phyloP scores from a whole-genome alignment of 371 early-diverging fungal species.

The Furculomyces boomerangus region DNA sequence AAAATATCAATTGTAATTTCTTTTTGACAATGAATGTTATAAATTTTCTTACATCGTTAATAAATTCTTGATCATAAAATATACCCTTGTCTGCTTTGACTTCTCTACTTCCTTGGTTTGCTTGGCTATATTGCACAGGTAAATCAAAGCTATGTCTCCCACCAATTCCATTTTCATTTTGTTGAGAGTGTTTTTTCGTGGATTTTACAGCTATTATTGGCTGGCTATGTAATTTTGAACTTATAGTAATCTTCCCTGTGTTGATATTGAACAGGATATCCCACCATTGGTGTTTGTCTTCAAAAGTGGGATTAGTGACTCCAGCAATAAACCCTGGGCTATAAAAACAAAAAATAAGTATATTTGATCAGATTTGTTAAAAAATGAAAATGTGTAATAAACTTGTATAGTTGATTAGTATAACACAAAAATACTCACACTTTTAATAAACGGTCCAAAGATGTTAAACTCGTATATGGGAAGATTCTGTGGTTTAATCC shows the following conservation, averaged over 20 bases:
- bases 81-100: constrained; percentile 22
- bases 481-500: constrained; percentile 82
- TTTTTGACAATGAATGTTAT: background rate
- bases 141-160: background rate
- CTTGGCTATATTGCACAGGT: background rate
- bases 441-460: constrained; percentile 62
- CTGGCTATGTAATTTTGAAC: constrained; percentile 42
- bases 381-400: background rate
- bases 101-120: constrained; percentile 5
- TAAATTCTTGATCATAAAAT: constrained; percentile 20
- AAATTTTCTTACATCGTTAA: constrained; percentile 12
- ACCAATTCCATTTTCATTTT: no score
- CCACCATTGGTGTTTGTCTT: constrained; percentile 87
- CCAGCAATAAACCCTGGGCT: constrained; percentile 85
- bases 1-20: background rate
- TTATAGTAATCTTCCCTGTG: constrained; percentile 78
- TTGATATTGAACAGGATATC: constrained; percentile 84
- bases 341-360: constrained; percentile 17
- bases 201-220: constrained; percentile 5
- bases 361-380: background rate
- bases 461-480: constrained; percentile 73
- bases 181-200: background rate
- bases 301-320: constrained; percentile 85
- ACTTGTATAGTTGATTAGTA: no score
- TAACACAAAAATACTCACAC: constrained; percentile 7